Conservation (phyloP, 2,329 filamentous ascomycete genomes). For the Exutisphaerella laricina region DNA sequence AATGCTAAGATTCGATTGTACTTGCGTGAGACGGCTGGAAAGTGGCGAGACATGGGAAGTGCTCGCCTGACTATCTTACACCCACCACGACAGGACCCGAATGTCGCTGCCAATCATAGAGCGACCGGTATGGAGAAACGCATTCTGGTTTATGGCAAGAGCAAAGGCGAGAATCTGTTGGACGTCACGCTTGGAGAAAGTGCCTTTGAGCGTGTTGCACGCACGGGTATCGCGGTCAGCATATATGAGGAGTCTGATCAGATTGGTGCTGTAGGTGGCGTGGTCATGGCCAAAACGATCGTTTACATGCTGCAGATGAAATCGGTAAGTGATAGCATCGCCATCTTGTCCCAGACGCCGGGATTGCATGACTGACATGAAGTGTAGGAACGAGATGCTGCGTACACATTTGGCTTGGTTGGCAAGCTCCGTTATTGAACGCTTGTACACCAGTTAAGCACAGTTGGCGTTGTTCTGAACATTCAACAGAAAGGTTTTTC, state of each 20-base stretch:
- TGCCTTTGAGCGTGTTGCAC: slow-evolving; percentile 77
- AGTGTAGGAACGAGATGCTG: slow-evolving; percentile 45
- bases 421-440: slow-evolving; percentile 47
- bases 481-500: not conserved
- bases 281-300: slow-evolving; percentile 48
- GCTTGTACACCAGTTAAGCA: slow-evolving; percentile 2
- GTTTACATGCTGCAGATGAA: slow-evolving; percentile 58
- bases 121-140: slow-evolving; percentile 68
- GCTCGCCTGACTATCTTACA: slow-evolving; percentile 76
- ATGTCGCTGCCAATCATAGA: slow-evolving; percentile 33
- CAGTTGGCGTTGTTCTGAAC: not conserved
- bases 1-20: slow-evolving; percentile 86
- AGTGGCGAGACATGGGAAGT: slow-evolving; percentile 89
- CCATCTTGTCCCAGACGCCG: too few relatives aligned
- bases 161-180: slow-evolving; percentile 62
- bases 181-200: slow-evolving; percentile 81
- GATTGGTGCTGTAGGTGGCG: slow-evolving; percentile 53
- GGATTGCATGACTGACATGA: slow-evolving; percentile 2
- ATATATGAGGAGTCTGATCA: slow-evolving; percentile 64
- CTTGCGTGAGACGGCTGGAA: slow-evolving; percentile 64
- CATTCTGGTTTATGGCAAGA: slow-evolving; percentile 69
- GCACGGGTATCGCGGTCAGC: slow-evolving; percentile 80
- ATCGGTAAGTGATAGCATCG: slow-evolving; percentile 36
- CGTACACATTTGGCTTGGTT: slow-evolving; percentile 45
- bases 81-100: slow-evolving; percentile 47